These are phyloP conservation scores for Microbotryum intermedium DNA, from an alignment of 1,284 basidiomycete species.

Conservation along the genomic window DNA sequence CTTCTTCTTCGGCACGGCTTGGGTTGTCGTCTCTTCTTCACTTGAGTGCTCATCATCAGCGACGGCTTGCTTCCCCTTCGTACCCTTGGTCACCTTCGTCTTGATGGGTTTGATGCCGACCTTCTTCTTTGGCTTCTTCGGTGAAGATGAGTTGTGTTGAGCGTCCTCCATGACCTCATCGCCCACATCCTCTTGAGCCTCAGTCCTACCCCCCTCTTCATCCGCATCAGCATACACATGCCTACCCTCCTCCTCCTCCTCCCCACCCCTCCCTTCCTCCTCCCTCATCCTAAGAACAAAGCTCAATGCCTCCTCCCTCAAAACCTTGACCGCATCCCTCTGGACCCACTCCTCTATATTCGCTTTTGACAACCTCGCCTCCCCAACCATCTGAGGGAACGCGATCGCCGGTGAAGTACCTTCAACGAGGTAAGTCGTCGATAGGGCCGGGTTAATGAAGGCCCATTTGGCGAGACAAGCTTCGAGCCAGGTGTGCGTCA, in stretches of 20 bases:
- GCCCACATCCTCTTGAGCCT: not conserved
- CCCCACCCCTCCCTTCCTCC: not conserved
- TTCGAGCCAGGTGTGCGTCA: conserved; percentile 83
- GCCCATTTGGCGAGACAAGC: conserved; percentile 74
- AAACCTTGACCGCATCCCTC: conserved; percentile 2
- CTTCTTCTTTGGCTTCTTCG: not conserved
- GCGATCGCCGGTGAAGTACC: not conserved
- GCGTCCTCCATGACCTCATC: not conserved
- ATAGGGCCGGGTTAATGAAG: conserved; percentile 3
- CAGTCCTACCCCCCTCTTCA: not conserved
- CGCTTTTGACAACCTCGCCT: conserved; percentile 2
- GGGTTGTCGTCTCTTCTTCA: not conserved
- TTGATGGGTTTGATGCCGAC: not conserved
- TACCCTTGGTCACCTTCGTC: conserved; percentile 40
- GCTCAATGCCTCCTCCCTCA: conserved; percentile 8
- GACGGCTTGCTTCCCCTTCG: conserved; percentile 21
- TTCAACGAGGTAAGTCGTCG: not conserved
- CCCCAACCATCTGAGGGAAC: conserved; percentile 19
- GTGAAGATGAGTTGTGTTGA: not conserved
- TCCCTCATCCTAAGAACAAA: not conserved
- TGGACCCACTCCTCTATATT: conserved; percentile 17
- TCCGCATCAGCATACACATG: conserved; percentile 11
- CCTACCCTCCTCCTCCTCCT: not conserved
- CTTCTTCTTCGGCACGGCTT: not conserved
- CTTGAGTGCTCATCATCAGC: not conserved